Conservation (phyloP, 177 flowering plant genomes). For the Vitis hybrid region DNA sequence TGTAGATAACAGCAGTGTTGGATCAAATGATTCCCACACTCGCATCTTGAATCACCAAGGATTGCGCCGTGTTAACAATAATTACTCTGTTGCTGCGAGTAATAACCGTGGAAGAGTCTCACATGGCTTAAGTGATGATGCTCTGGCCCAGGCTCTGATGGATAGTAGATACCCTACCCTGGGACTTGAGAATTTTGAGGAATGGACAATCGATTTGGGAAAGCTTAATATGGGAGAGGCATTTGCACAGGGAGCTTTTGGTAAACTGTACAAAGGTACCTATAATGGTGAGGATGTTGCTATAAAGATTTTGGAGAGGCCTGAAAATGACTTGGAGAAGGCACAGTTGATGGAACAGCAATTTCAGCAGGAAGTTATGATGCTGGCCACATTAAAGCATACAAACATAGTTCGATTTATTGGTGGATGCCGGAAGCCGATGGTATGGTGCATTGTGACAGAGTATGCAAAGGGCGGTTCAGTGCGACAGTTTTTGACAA, state of each 20-base stretch:
- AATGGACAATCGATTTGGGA: conserved; percentile 44
- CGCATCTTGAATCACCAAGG: conserved; percentile 42
- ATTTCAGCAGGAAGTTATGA: conserved; percentile 47
- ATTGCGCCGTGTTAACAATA: conserved; percentile 26
- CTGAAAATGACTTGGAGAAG: conserved; percentile 35
- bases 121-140: conserved; percentile 41
- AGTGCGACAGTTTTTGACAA: conserved; percentile 39
- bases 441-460: conserved; percentile 52
- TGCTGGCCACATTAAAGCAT: conserved; percentile 42
- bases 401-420: conserved; percentile 45
- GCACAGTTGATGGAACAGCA: conserved; percentile 44
- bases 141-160: conserved; percentile 38
- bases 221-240: conserved; percentile 43
- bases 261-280: conserved; percentile 41
- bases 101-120: conserved; percentile 34
- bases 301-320: conserved; percentile 41
- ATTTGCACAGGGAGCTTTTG: conserved; percentile 48
- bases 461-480: conserved; percentile 51
- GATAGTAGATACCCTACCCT: conserved; percentile 31
- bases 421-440: conserved; percentile 45
- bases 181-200: conserved; percentile 40
- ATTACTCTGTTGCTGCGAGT: conserved; percentile 31
- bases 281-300: conserved; percentile 46
- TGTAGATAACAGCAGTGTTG: conserved; percentile 40
- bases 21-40: conserved; percentile 45